These are phyloP conservation scores for Alternaria tenuissima DNA, from an alignment of 2,329 filamentous ascomycete species.

Conservation along the genomic window DNA sequence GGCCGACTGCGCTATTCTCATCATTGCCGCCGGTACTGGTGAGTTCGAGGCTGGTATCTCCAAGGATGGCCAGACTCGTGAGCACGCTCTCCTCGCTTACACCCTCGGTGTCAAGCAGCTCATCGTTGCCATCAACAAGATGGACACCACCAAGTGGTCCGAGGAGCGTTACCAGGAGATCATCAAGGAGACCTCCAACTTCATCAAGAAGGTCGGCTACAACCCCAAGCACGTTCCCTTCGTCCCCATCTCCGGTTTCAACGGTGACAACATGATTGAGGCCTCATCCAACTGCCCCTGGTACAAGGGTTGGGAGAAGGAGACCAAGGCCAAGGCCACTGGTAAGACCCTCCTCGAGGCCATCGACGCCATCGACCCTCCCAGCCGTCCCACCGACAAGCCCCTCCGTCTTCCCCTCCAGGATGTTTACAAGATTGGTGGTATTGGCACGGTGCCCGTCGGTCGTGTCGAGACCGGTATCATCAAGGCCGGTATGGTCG, in stretches of 20 bases:
- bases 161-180: slow-evolving; percentile 98
- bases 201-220: slow-evolving; percentile 99
- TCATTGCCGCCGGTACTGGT: slow-evolving; percentile 99
- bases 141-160: slow-evolving; percentile 99
- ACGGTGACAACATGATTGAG: slow-evolving; percentile 99
- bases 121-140: slow-evolving; percentile 99
- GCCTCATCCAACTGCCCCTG: slow-evolving; percentile 92
- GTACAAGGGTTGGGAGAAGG: slow-evolving; percentile 99
- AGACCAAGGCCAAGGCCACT: slow-evolving; percentile 86
- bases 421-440: slow-evolving; percentile 99
- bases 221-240: slow-evolving; percentile 99
- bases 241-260: slow-evolving; percentile 99
- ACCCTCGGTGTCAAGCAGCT: slow-evolving; percentile 99
- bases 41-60: slow-evolving; percentile 99
- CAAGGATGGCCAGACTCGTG: slow-evolving; percentile 99
- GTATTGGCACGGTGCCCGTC: slow-evolving; percentile 99
- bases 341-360: slow-evolving; percentile 99
- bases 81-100: slow-evolving; percentile 99
- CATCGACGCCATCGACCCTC: slow-evolving; percentile 94
- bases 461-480: slow-evolving; percentile 99
- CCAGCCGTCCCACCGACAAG: slow-evolving; percentile 96
- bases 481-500: slow-evolving; percentile 90
- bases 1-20: slow-evolving; percentile 99
- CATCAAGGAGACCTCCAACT: slow-evolving; percentile 99
- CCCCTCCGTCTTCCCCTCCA: slow-evolving; percentile 99